These are phyloP conservation scores for Chaetomiaceae sp. DNA, from an alignment of 2,329 filamentous ascomycete genomes.

Conservation along the genomic window DNA sequence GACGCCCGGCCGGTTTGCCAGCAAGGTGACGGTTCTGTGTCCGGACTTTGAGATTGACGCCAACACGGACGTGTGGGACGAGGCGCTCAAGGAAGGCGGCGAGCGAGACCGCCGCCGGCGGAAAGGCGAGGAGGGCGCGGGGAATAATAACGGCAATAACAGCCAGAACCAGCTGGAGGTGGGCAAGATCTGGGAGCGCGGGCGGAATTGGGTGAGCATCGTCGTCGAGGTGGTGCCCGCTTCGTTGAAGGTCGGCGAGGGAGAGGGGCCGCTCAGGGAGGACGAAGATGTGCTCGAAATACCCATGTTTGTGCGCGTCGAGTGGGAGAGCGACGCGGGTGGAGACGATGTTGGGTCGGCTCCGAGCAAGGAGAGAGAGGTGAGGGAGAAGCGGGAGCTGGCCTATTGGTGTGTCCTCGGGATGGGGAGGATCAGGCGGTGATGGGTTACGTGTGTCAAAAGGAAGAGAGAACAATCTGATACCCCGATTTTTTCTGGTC, in stretches of 20 bases:
- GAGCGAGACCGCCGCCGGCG: conserved; percentile 30
- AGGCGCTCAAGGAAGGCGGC: conserved; percentile 63
- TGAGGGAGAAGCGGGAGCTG: conserved; percentile 75
- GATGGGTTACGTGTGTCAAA: background rate
- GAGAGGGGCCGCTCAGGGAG: conserved; percentile 43
- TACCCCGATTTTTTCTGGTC: background rate
- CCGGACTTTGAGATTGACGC: conserved; percentile 92
- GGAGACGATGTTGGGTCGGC: conserved; percentile 59
- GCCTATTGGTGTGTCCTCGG: conserved; percentile 96
- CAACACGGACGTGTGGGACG: conserved; percentile 84
- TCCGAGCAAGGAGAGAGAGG: conserved; percentile 46
- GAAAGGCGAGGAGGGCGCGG: conserved; percentile 38
- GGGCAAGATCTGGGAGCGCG: conserved; percentile 93
- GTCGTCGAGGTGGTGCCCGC: conserved; percentile 82
- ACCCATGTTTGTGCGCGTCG: conserved; percentile 85
- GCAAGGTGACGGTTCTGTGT: conserved; percentile 85
- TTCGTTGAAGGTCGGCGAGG: conserved; percentile 41
- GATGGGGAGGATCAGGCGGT: conserved; percentile 68
- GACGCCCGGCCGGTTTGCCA: conserved; percentile 71
- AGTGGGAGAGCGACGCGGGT: conserved; percentile 72
- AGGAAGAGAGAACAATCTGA: background rate
- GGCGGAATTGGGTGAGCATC: conserved; percentile 91
- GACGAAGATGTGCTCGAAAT: conserved; percentile 74
- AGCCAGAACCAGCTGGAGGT: conserved; percentile 65
- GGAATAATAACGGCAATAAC: conserved; percentile 31